Base-by-base conservation (phyloP, 192 early-diverging fungal genomes). In the Linnemannia exigua region DNA sequence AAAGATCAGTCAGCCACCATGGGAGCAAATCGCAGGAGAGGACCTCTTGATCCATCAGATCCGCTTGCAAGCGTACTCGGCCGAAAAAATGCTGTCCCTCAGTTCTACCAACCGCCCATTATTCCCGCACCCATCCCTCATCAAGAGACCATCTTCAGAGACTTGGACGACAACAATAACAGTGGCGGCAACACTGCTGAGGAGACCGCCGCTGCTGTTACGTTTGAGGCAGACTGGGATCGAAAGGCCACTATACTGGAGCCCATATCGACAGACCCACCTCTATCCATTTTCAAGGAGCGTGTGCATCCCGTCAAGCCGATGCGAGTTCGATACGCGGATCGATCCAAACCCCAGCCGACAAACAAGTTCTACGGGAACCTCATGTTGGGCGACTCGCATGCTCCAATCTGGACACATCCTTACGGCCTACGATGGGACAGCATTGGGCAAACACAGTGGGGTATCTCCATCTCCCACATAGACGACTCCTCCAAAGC, bases 311-410 rank as follows among this genome's bases (percentile, higher is more conserved):
- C 78, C 1, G 54, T 76, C n/a, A 31, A 48, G 19, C 82, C 82
- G 1, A 38, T 41, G 35, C 77, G 54, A 15, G 28, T 85, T 20
- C 82, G 48, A 31, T 17, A 74, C 4, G 17, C 37, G 5, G 82
- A 85, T 28, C 36, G 9, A 9, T 38, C 38, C 19, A 79, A 37
- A 14, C 76, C 80, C 3, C 25, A 75, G 9, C 76, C 86, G n/a
- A 87, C 80, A 2, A 87, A 87, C 69, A 87, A 87, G 69, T 87
- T 87, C 68, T 87, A 87, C 52, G 86, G 77, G 38, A 82, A 82
- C 61, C 67, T 81, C 0, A 35, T 87, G 46, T 35, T 82, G 1
- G 76, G 61, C 6, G 76, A 87, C 51, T 79, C 79, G 11, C 79
- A 79, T 47, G 76, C 79, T 28, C 86, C 86, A 0, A 63, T 81